A percentile compares a stretch with the other conserved stretches of the same genome.
Evolutionary conservation across 2,329 filamentous ascomycete species (phyloP).

Genomic region (Talaromyces sp.): DNA sequence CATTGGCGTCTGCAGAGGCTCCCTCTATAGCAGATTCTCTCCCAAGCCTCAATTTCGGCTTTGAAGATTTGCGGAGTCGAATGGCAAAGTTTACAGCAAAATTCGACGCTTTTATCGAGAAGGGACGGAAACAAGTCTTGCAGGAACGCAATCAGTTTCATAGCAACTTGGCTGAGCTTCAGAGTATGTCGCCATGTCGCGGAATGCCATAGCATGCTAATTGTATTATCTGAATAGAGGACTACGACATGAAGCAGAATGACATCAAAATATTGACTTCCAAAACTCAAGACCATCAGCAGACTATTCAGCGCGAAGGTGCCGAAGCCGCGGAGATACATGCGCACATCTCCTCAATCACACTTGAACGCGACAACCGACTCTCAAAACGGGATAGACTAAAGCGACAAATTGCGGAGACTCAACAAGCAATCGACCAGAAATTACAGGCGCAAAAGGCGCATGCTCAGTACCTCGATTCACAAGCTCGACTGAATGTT

Average conservation of each 20-base stretch:
- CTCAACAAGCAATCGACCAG: slow-evolving; percentile 46
- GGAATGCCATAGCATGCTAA: neutral
- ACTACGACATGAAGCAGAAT: slow-evolving; percentile 82
- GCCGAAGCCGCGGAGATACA: slow-evolving; percentile 64
- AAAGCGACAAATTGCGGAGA: slow-evolving; percentile 53
- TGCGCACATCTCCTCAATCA: slow-evolving; percentile 56
- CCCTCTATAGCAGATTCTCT: slow-evolving; percentile 65
- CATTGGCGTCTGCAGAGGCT: slow-evolving; percentile 50
- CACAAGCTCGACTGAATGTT: slow-evolving; percentile 81
- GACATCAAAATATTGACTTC: slow-evolving; percentile 73
- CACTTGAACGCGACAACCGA: slow-evolving; percentile 54
- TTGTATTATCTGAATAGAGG: slow-evolving; percentile 57
- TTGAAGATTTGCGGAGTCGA: slow-evolving; percentile 89
- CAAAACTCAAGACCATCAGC: slow-evolving; percentile 54
- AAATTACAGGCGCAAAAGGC: slow-evolving; percentile 45
- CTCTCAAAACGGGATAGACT: slow-evolving; percentile 55
- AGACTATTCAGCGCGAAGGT: slow-evolving; percentile 57
- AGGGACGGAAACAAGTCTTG: slow-evolving; percentile 80
- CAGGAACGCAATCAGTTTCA: slow-evolving; percentile 94
- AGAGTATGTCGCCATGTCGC: slow-evolving; percentile 57
- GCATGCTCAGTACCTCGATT: slow-evolving; percentile 68
- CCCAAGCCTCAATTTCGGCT: slow-evolving; percentile 89
- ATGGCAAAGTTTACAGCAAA: slow-evolving; percentile 88
- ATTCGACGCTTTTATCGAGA: slow-evolving; percentile 93
- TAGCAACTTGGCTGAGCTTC: slow-evolving; percentile 81